These are phyloP conservation scores for Monilinia fructigena DNA, from an alignment of 2,329 filamentous ascomycete species.

Conservation along the genomic window DNA sequence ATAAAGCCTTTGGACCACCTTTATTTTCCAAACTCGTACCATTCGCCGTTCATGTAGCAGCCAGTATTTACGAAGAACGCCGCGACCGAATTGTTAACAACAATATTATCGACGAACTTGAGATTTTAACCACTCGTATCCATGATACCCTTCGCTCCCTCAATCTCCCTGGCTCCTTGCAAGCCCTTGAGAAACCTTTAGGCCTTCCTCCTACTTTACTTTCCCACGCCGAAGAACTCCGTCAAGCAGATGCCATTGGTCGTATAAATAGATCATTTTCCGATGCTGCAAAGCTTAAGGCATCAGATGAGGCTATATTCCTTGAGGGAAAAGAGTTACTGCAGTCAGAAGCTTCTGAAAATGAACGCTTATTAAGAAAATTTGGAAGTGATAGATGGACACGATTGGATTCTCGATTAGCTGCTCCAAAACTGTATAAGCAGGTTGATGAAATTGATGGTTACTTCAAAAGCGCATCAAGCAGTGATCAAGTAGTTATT, in stretches of 20 bases:
- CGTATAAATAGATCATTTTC: conserved; percentile 76
- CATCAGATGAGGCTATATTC: conserved; percentile 73
- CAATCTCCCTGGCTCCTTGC: conserved; percentile 86
- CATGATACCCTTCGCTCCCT: conserved; percentile 78
- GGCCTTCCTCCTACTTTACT: conserved; percentile 81
- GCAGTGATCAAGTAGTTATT: conserved; percentile 61
- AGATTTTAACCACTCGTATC: conserved; percentile 74
- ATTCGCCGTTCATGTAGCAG: conserved; percentile 91
- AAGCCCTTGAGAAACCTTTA: conserved; percentile 91
- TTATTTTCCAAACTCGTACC: conserved; percentile 91
- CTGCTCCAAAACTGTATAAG: conserved; percentile 49
- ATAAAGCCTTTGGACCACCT: conserved; percentile 76
- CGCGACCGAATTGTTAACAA: conserved; percentile 88
- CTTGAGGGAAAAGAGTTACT: conserved; percentile 80
- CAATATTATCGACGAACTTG: conserved; percentile 80
- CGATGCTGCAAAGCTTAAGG: conserved; percentile 87
- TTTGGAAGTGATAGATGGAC: conserved; percentile 87
- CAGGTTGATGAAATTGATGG: conserved; percentile 69
- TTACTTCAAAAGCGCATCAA: conserved; percentile 73
- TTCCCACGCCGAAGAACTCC: conserved; percentile 89
- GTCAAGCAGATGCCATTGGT: conserved; percentile 83
- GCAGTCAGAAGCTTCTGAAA: conserved; percentile 77
- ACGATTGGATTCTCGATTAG: conserved; percentile 66
- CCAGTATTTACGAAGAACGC: conserved; percentile 91
- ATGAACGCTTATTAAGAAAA: conserved; percentile 69